Evolutionary conservation across 1,139 yeast genomes (phyloP), one percentile per base, ranked within the genome.

Genomic region (Yamadazyma blattariae): DNA sequence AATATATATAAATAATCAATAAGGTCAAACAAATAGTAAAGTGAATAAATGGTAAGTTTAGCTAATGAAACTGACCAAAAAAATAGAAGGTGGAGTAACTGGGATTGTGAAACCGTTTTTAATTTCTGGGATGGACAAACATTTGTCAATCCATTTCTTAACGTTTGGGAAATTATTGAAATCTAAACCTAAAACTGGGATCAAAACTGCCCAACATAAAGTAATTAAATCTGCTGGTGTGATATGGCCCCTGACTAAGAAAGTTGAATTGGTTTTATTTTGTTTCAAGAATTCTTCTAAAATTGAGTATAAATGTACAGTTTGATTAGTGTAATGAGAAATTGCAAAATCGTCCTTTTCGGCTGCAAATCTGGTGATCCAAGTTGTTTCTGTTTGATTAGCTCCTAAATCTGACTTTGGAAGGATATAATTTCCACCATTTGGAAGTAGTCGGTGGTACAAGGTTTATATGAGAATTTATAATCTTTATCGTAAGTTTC

Each of bases 371-470:
- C 48, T 26, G 4, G 37, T 34, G 51, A 77, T 79, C 51, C 72
- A 79, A 42, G 58, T 56, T 24, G 74, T 76, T 49, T 78, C 82
- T 8, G 84, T 83, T 45, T 71, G 77, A 69, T 73, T 73, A 37
- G 85, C 83, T 17, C 82, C 80, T 32, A 74, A 58, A 7, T 80
- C 81, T 0, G 80, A 74, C 56, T 68, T 52, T 76, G 82, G 62
- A 76, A 79, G 35, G 67, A 62, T 13, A 72, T 43, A 68, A 79
- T 66, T 41, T 77, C 79, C 41, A 73, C 49, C 47, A 70, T 67
- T 44, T 67, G 70, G 55, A 70, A 77, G 54, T 76, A 77, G 31
- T 66, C 59, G 20, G 52, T 57, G 14, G 78, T 57, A 3, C 75
- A 77, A 15, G 47, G 46, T 7, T 61, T 62, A 46, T 64, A 78